These are phyloP conservation scores for Cyberlindnera misumaiensis DNA, from an alignment of 805 yeast genomes.

Conservation along the genomic window DNA sequence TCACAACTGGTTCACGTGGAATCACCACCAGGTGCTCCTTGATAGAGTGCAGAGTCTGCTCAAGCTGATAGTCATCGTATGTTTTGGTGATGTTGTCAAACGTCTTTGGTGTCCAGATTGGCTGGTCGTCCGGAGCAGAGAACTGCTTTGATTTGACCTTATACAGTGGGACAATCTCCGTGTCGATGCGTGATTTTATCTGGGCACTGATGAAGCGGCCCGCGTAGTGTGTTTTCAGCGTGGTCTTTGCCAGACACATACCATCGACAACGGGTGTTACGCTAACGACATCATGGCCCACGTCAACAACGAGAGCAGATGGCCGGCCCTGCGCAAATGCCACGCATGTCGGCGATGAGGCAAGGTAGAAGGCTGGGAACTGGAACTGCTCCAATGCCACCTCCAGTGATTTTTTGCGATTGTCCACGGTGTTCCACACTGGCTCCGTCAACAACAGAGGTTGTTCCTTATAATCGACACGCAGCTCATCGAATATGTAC, in stretches of 20 bases:
- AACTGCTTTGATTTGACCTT: slow-evolving; percentile 40
- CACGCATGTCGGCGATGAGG: slow-evolving; percentile 79
- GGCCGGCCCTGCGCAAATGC: slow-evolving; percentile 88
- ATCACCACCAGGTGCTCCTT: slow-evolving; percentile 64
- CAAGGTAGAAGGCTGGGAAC: slow-evolving; percentile 76
- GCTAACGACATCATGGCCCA: slow-evolving; percentile 72
- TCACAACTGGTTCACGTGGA: slow-evolving; percentile 31
- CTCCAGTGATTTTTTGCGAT: slow-evolving; percentile 67
- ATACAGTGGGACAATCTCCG: slow-evolving; percentile 40
- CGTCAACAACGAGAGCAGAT: slow-evolving; percentile 76
- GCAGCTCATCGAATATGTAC: slow-evolving; percentile 47
- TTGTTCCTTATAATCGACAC: slow-evolving; percentile 52
- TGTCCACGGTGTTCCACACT: slow-evolving; percentile 67
- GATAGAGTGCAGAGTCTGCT: slow-evolving; percentile 58
- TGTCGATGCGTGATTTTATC: slow-evolving; percentile 34
- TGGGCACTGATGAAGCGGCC: slow-evolving; percentile 62
- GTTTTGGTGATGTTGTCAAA: slow-evolving; percentile 27
- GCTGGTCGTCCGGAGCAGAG: slow-evolving; percentile 28
- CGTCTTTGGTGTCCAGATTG: slow-evolving; percentile 21
- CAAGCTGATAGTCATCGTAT: slow-evolving; percentile 49
- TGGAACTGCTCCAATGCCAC: slow-evolving; percentile 58
- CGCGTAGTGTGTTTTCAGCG: slow-evolving; percentile 64
- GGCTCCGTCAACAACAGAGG: slow-evolving; percentile 85
- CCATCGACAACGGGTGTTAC: slow-evolving; percentile 85
- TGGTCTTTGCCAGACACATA: slow-evolving; percentile 62